phyloP scores from a whole-genome alignment of 345 rosid species.

The Carallia pectinifolia region DNA sequence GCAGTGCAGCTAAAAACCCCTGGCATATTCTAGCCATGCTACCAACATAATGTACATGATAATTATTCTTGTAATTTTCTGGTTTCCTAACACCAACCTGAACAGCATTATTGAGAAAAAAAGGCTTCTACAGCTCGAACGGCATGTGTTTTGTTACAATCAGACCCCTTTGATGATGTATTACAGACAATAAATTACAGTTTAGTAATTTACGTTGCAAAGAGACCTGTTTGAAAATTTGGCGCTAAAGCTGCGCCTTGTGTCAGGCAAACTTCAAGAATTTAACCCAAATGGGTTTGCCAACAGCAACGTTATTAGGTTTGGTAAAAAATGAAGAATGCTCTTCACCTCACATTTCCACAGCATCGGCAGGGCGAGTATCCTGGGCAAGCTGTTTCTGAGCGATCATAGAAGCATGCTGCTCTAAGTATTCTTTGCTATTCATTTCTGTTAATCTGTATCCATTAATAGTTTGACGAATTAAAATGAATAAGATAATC shows the following conservation, averaged over 20 bases:
- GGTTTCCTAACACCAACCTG: too few species aligned
- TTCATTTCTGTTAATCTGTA: constrained; percentile 94
- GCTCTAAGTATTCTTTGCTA: constrained; percentile 90
- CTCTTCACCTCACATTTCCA: not conserved
- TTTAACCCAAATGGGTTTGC: not conserved
- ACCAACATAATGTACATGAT: too few species aligned
- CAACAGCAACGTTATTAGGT: not conserved
- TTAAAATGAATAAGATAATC: not conserved
- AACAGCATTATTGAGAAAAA: not conserved
- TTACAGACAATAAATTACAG: constrained; percentile 12
- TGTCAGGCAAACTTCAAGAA: not conserved
- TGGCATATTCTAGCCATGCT: too few species aligned
- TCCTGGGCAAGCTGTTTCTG: constrained; percentile 27
- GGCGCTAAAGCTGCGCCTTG: not conserved
- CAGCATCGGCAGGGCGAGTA: not conserved
- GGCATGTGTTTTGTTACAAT: not conserved
- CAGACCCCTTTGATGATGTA: not conserved
- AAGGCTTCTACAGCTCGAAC: not conserved
- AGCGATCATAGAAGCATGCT: constrained; percentile 42
- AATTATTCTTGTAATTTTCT: too few species aligned
- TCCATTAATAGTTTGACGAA: not conserved
- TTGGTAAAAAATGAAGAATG: not conserved
- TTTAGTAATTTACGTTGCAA: not conserved
- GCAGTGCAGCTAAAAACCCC: too few species aligned
- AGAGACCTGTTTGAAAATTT: not conserved